Conservation (phyloP, 179 eudicot species). For the Beta corolliflora region DNA sequence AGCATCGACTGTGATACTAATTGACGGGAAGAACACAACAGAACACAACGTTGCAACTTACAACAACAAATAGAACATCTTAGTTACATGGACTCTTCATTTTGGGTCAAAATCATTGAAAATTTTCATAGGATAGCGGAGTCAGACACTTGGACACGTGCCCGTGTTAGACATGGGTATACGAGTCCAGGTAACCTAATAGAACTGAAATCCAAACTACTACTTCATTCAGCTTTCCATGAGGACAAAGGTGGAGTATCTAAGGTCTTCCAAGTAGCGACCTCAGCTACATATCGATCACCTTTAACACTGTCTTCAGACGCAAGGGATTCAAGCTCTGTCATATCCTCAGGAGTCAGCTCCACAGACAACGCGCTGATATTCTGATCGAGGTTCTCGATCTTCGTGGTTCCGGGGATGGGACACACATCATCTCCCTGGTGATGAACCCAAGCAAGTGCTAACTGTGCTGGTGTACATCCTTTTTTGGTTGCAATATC, state of each 20-base stretch:
- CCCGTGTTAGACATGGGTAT: too few species aligned
- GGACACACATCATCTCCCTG: constrained; percentile 60
- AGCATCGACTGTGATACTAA: too few species aligned
- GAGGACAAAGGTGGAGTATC: constrained; percentile 36
- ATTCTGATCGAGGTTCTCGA: constrained; percentile 51
- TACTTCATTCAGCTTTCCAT: constrained; percentile 23
- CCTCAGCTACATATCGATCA: constrained; percentile 18
- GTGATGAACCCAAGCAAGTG: constrained; percentile 64
- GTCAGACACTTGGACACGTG: too few species aligned
- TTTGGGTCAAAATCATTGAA: too few species aligned
- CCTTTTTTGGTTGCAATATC: constrained; percentile 58
- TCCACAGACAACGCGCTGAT: constrained; percentile 53
- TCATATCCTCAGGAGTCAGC: constrained; percentile 44
- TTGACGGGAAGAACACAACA: too few species aligned
- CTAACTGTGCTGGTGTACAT: constrained; percentile 62
- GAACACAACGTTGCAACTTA: too few species aligned
- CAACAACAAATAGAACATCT: too few species aligned
- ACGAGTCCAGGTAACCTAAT: too few species aligned
- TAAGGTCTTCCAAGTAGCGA: constrained; percentile 25
- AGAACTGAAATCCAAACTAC: too few species aligned
- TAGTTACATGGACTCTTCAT: too few species aligned
- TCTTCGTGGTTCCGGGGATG: constrained; percentile 54
- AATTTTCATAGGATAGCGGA: too few species aligned
- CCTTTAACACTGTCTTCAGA: constrained; percentile 33
- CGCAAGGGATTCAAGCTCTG: constrained; percentile 51